A percentile compares a stretch with the other conserved stretches of the same genome.
These are phyloP conservation scores for Aspergillus alliaceus DNA, from an alignment of 2,329 filamentous ascomycete genomes.

Conservation along the genomic window DNA sequence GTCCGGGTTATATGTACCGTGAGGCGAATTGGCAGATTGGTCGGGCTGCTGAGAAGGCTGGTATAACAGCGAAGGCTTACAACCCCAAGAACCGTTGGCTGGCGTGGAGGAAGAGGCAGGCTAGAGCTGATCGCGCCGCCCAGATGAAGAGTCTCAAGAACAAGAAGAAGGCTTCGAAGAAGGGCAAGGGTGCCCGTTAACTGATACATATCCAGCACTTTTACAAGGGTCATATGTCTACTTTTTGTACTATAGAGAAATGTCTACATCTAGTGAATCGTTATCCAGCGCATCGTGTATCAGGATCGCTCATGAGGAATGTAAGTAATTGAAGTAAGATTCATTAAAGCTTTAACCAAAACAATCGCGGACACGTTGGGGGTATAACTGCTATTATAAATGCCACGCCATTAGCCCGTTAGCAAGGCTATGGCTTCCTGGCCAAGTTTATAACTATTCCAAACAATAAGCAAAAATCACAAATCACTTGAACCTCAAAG, in stretches of 20 bases:
- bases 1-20: slow-evolving; percentile 63
- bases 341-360: background rate
- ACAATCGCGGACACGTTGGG: background rate
- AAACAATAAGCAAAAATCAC: background rate
- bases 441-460: background rate
- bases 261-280: slow-evolving; percentile 5
- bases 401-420: background rate
- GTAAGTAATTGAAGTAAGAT: background rate
- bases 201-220: slow-evolving; percentile 17
- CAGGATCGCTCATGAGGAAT: background rate
- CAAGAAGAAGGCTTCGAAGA: slow-evolving; percentile 44
- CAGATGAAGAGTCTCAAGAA: slow-evolving; percentile 56
- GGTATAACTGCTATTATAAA: background rate
- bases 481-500: background rate
- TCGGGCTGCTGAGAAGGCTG: slow-evolving; percentile 59
- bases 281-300: slow-evolving; percentile 7
- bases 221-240: slow-evolving; percentile 11
- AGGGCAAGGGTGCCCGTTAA: slow-evolving; percentile 32
- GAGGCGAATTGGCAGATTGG: slow-evolving; percentile 70
- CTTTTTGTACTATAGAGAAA: slow-evolving; percentile 38
- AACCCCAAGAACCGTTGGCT: slow-evolving; percentile 61
- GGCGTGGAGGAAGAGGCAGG: slow-evolving; percentile 63
- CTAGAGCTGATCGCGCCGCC: slow-evolving; percentile 50
- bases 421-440: background rate
- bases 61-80: slow-evolving; percentile 56